These are phyloP conservation scores for Eremothecium gossypii DNA, from an alignment of 1,139 yeast species.

Conservation along the genomic window DNA sequence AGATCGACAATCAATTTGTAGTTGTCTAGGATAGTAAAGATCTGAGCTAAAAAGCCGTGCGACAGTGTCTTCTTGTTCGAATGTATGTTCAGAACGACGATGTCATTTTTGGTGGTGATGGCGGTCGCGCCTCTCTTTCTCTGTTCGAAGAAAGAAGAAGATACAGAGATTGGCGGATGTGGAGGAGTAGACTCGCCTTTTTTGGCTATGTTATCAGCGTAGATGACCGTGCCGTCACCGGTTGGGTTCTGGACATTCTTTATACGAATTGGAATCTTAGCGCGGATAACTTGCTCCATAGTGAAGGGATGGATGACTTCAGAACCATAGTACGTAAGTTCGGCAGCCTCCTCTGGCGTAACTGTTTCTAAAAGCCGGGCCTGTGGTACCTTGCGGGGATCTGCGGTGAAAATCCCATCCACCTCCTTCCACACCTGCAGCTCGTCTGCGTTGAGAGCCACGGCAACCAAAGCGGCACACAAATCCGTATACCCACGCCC, in stretches of 20 bases:
- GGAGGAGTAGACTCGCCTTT: slow-evolving; percentile 88
- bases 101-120: slow-evolving; percentile 87
- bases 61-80: slow-evolving; percentile 88
- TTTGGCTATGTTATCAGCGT: slow-evolving; percentile 79
- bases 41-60: slow-evolving; percentile 89
- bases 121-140: slow-evolving; percentile 86
- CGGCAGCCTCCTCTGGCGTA: slow-evolving; percentile 98
- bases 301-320: slow-evolving; percentile 98
- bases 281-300: slow-evolving; percentile 96
- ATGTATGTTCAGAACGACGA: slow-evolving; percentile 85
- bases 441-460: slow-evolving; percentile 85
- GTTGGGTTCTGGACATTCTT: slow-evolving; percentile 89
- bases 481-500: slow-evolving; percentile 97
- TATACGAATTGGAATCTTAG: slow-evolving; percentile 91
- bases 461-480: slow-evolving; percentile 95
- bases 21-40: slow-evolving; percentile 77
- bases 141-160: slow-evolving; percentile 37
- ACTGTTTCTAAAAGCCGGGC: slow-evolving; percentile 81
- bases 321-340: slow-evolving; percentile 91
- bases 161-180: slow-evolving; percentile 75
- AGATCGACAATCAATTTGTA: slow-evolving; percentile 86
- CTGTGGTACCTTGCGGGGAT: slow-evolving; percentile 87
- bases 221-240: slow-evolving; percentile 87
- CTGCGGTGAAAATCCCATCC: slow-evolving; percentile 97
- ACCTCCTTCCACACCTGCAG: slow-evolving; percentile 98